phyloP scores from a whole-genome alignment of 306 rosid genomes.

The Lotus japonicus region DNA sequence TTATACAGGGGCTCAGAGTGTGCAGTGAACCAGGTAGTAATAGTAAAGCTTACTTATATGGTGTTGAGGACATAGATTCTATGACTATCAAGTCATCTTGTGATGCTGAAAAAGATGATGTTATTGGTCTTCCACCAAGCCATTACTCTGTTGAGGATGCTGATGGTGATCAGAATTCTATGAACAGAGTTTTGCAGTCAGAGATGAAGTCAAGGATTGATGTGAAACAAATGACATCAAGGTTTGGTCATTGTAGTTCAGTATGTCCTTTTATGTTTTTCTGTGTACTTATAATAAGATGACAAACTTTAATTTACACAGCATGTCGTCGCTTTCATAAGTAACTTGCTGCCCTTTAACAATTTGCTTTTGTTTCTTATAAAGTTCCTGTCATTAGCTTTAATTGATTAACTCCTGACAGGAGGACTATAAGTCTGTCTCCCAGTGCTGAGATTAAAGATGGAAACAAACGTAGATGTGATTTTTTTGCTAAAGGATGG shows the following conservation, averaged over 20 bases:
- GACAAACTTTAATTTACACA: conserved; percentile 13
- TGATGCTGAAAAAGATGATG: conserved; percentile 35
- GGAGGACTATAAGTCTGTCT: conserved; percentile 36
- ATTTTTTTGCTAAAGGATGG: conserved; percentile 88
- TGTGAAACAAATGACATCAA: conserved; percentile 36
- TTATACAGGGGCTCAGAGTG: conserved; percentile 16
- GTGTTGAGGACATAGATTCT: conserved; percentile 27
- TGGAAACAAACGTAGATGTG: conserved; percentile 55
- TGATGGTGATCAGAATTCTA: conserved; percentile 22
- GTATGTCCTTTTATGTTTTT: not conserved
- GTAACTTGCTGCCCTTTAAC: conserved; percentile 21
- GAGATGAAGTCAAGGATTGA: conserved; percentile 32
- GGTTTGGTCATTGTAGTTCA: conserved; percentile 43
- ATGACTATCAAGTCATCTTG: conserved; percentile 24
- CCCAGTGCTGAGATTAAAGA: conserved; percentile 48
- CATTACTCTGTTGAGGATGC: conserved; percentile 20
- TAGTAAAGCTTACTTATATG: conserved; percentile 24
- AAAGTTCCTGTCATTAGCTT: conserved; percentile 28
- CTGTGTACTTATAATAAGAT: conserved; percentile 16
- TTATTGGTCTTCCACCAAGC: conserved; percentile 8
- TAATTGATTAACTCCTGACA: conserved; percentile 45
- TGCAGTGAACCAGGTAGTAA: conserved; percentile 20
- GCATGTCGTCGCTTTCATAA: conserved; percentile 11
- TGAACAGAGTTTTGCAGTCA: conserved; percentile 28
- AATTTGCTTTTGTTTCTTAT: conserved; percentile 18